These are phyloP conservation scores for Diaporthe australafricana DNA, from an alignment of 2,329 filamentous ascomycete species.

Conservation along the genomic window DNA sequence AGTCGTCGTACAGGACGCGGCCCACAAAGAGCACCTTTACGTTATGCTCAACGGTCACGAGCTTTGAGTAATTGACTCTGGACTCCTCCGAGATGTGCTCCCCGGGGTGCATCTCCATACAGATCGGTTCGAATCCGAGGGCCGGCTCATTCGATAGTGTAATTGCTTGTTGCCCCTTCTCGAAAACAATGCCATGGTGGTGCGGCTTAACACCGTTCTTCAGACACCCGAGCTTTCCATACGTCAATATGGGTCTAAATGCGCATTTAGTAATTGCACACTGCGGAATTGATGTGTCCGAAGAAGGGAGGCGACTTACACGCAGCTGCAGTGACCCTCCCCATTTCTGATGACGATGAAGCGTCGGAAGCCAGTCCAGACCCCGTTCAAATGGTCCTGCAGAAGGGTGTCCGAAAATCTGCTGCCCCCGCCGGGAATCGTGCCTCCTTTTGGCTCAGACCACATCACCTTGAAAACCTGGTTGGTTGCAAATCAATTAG, in stretches of 20 bases:
- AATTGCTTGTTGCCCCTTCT: constrained; percentile 47
- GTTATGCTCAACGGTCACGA: constrained; percentile 70
- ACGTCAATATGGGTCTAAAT: constrained; percentile 65
- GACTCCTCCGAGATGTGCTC: constrained; percentile 63
- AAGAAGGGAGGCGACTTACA: constrained; percentile 56
- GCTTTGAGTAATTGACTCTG: constrained; percentile 69
- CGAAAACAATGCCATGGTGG: constrained; percentile 66
- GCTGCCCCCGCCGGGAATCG: constrained; percentile 28
- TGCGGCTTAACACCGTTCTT: constrained; percentile 64
- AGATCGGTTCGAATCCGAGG: constrained; percentile 61
- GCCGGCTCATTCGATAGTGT: constrained; percentile 55
- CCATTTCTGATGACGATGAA: constrained; percentile 66
- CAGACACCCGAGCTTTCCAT: constrained; percentile 62
- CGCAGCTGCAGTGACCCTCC: constrained; percentile 65
- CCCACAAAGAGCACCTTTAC: constrained; percentile 68
- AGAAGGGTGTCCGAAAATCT: constrained; percentile 44
- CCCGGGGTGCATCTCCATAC: constrained; percentile 55
- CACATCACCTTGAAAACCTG: constrained; percentile 68
- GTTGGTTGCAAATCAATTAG: background rate
- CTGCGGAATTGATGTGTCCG: background rate
- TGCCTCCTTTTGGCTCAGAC: constrained; percentile 56
- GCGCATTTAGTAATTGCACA: background rate
- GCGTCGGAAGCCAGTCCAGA: constrained; percentile 63
- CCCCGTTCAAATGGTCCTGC: constrained; percentile 48
- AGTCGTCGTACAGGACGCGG: constrained; percentile 53